Base-by-base conservation (phyloP, 345 rosid species). In the Gossypium ekmanianum region DNA sequence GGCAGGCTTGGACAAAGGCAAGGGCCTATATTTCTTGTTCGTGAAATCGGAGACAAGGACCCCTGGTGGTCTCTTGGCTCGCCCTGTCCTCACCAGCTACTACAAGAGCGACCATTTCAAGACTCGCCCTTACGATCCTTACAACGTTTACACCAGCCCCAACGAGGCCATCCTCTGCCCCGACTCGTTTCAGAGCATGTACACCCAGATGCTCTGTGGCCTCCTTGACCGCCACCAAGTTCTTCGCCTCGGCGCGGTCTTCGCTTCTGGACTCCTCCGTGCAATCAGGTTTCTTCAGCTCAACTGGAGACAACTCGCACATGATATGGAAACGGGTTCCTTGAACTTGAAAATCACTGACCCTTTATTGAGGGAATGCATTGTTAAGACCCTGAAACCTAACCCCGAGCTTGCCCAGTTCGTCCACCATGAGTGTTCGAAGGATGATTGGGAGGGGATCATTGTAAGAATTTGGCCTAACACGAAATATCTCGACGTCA, bases 161-260 rank as follows among this genome's bases (percentile, higher is more conserved):
- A 91, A 87, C 81, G 98, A 91, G 70, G 87, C 99, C 48, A 87
- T 95, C 61, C 98, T 95, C 34, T 95, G 98, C 77, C 71, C 90
- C 0, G 99, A 95, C 75, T 90, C 98, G 2, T 90, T 86, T 87
- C 99, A 93, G 78, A 93, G 99, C 87, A 95, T 93, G 99, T 93
- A 95, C 80, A 61, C 89, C 55, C 98, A 95, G 72, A 93, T 95
- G 97, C 88, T 95, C 0, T 95, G 93, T 41, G 98, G 99, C 26
- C 88, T 95, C 12, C 83, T 89, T 34, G 89, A 90, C 79, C 93
- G 94, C 24, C 76, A 88, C 11, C 83, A 83, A 6, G 98, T 95
- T 26, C 94, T 95, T 71, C 91, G 99, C 1, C 89, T 95, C 0
- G 98, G 99, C 0, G 98, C 98, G 0, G 93, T 95, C 6, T 94